Percentiles rank a stretch among this genome's conserved stretches.
Evolutionary conservation across 495 filamentous ascomycete genomes (phyloP).

Genomic region (Tuber melanosporum): DNA sequence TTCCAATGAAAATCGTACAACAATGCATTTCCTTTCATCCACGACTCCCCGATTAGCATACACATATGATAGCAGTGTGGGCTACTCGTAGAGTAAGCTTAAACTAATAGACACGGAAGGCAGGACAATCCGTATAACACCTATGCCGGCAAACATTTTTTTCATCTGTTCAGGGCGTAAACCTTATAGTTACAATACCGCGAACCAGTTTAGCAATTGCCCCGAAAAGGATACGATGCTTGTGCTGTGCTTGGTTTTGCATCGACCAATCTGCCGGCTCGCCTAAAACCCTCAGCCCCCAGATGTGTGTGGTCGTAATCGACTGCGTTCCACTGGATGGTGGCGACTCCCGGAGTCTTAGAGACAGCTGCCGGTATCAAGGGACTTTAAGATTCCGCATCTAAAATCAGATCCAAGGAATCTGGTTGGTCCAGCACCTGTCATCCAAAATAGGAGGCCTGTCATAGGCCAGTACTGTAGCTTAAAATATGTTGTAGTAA

Average conservation of each 20-base stretch:
- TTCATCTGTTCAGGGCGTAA: not conserved
- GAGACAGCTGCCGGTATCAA: no score
- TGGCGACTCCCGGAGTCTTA: not conserved
- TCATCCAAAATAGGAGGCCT: not conserved
- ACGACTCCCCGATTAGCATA: not conserved
- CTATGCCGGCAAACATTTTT: not conserved
- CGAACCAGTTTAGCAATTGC: not conserved
- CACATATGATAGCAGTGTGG: not conserved
- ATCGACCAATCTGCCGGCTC: not conserved
- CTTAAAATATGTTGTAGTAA: not conserved
- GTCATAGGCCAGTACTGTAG: not conserved
- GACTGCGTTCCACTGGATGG: not conserved
- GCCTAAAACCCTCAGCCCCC: not conserved
- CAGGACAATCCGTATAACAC: not conserved
- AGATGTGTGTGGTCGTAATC: not conserved
- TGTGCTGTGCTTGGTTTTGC: not conserved
- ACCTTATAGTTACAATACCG: not conserved
- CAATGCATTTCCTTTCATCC: not conserved
- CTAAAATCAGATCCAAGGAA: no score
- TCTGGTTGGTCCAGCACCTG: not conserved
- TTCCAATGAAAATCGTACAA: not conserved
- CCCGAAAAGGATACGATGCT: not conserved
- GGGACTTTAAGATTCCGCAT: no score
- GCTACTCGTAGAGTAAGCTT: not conserved
- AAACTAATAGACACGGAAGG: not conserved